Evolutionary conservation across 805 yeast species (phyloP).

Genomic region (Starmerella apicola): DNA sequence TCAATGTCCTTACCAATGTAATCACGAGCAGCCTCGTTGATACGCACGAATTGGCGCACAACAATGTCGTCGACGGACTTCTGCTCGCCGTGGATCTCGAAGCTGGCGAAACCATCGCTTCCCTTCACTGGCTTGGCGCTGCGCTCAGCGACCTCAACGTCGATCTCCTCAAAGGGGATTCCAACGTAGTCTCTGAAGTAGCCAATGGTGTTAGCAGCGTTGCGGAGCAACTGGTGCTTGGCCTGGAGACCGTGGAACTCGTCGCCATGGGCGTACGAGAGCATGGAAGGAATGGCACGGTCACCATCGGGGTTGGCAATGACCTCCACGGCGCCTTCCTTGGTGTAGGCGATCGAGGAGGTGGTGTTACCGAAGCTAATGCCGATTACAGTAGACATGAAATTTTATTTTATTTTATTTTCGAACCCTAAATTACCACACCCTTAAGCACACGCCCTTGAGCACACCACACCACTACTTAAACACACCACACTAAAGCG

Average conservation of each 20-base stretch:
- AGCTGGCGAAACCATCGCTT: conserved; percentile 54
- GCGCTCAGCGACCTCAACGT: conserved; percentile 46
- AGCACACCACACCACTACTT: too few species aligned
- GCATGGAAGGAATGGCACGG: conserved; percentile 85
- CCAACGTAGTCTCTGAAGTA: conserved; percentile 93
- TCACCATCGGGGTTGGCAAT: conserved; percentile 99
- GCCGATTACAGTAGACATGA: conserved; percentile 58
- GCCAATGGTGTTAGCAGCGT: conserved; percentile 71
- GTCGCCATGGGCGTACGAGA: conserved; percentile 84
- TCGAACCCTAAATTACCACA: too few species aligned
- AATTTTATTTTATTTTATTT: not conserved
- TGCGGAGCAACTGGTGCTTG: conserved; percentile 78
- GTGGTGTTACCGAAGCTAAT: conserved; percentile 93
- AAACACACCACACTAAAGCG: too few species aligned
- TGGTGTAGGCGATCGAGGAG: conserved; percentile 72
- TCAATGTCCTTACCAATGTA: conserved; percentile 71
- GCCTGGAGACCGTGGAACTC: conserved; percentile 98
- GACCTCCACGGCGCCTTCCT: conserved; percentile 88
- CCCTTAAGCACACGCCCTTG: too few species aligned
- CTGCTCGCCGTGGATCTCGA: conserved; percentile 32
- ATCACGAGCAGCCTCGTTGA: conserved; percentile 83
- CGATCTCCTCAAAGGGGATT: conserved; percentile 54
- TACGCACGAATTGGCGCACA: conserved; percentile 68
- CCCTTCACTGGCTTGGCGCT: conserved; percentile 55
- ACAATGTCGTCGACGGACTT: conserved; percentile 66